Evolutionary conservation across 2,329 filamentous ascomycete species (phyloP).

Genomic region (Xylaria sp.): DNA sequence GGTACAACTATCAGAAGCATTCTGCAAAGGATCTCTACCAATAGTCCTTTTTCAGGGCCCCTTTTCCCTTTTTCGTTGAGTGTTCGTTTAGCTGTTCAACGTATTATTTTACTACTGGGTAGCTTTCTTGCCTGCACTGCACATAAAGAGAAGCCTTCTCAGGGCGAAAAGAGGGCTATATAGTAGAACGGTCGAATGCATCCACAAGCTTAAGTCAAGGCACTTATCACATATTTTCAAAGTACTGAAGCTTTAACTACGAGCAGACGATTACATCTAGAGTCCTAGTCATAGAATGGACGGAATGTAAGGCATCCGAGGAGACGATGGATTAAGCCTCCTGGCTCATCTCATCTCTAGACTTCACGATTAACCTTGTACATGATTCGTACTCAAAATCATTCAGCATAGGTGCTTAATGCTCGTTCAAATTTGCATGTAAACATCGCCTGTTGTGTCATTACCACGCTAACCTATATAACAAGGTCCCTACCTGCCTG

Average conservation of each 20-base stretch:
- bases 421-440: conserved; percentile 1
- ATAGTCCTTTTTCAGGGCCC: too few species aligned
- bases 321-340: neutral
- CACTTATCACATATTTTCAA: neutral
- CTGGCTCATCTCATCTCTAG: neutral
- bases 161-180: too few species aligned
- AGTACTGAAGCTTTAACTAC: too few species aligned
- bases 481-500: conserved; percentile 8
- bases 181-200: too few species aligned
- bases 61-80: too few species aligned
- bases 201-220: neutral
- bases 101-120: too few species aligned
- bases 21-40: too few species aligned
- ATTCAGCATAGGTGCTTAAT: neutral
- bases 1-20: too few species aligned
- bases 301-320: neutral
- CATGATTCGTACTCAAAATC: neutral
- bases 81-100: too few species aligned
- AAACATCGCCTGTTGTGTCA: conserved; percentile 20
- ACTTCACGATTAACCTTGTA: neutral
- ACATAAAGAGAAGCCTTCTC: too few species aligned
- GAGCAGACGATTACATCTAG: neutral
- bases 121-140: too few species aligned
- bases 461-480: conserved; percentile 26
- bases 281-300: neutral